Evolutionary conservation across 306 rosid species (phyloP).

Genomic region (Cucurbita ficifolia): DNA sequence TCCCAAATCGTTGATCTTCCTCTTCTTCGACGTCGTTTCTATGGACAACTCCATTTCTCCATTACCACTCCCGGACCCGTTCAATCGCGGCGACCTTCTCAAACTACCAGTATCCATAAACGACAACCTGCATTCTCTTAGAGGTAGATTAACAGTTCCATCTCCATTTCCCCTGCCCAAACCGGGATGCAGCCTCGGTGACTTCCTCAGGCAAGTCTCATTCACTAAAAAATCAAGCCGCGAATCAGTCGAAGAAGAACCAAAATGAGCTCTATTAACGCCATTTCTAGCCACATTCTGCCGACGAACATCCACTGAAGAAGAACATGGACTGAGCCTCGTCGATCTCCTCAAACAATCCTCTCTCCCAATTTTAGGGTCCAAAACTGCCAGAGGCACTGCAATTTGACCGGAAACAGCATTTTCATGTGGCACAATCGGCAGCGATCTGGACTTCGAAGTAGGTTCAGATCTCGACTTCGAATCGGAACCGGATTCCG

Average conservation of each 20-base stretch:
- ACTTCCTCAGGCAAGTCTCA: not conserved
- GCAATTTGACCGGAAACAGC: not conserved
- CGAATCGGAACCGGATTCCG: not conserved
- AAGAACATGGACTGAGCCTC: not conserved
- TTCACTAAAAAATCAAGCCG: not conserved
- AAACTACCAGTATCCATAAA: not conserved
- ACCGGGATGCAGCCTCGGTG: not conserved
- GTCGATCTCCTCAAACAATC: conserved; percentile 10
- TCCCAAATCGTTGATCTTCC: not conserved
- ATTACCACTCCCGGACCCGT: not conserved
- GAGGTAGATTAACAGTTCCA: not conserved
- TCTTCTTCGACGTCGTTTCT: not conserved
- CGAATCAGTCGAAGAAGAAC: not conserved
- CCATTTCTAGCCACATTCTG: not conserved
- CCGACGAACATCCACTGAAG: not conserved
- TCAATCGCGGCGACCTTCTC: conserved; percentile 24
- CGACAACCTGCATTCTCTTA: not conserved
- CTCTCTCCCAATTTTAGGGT: not conserved
- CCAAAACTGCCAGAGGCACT: not conserved
- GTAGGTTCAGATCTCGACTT: not conserved
- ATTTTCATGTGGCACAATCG: not conserved
- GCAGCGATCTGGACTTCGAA: not conserved
- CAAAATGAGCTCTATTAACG: not conserved
- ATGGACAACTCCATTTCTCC: not conserved
- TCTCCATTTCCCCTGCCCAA: not conserved